phyloP scores from a whole-genome alignment of 148 eudicot species.

The Cornus kousa region DNA sequence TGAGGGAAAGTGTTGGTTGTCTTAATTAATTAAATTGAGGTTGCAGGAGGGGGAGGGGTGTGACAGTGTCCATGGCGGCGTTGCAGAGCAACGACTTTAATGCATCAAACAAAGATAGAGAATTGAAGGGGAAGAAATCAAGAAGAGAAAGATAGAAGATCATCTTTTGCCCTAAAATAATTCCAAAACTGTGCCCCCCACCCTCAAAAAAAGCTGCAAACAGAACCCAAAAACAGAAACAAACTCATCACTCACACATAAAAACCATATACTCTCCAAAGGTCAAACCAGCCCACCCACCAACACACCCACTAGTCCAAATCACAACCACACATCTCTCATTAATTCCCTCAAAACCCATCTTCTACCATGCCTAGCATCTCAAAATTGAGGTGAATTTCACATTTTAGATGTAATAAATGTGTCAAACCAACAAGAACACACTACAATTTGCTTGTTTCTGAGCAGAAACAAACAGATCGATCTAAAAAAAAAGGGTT shows the following conservation, averaged over 20 bases:
- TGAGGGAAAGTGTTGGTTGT: constrained; percentile 15
- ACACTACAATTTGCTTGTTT: background rate
- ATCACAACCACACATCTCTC: constrained; percentile 1
- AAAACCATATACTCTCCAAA: background rate
- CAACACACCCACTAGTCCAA: constrained; percentile 3
- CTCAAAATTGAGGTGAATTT: constrained; percentile 41
- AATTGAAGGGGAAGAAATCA: background rate
- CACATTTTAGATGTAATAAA: too few relatives aligned
- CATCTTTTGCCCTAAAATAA: constrained; percentile 17
- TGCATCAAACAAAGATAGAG: constrained; percentile 32
- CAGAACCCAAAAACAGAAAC: background rate
- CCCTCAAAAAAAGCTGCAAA: background rate
- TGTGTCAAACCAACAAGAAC: constrained; percentile 34
- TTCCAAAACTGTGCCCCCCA: constrained; percentile 1
- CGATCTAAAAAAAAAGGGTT: too few relatives aligned
- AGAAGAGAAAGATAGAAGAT: background rate
- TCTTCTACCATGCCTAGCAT: constrained; percentile 23
- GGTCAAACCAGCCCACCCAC: background rate
- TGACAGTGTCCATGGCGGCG: constrained; percentile 73
- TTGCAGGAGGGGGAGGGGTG: constrained; percentile 24
- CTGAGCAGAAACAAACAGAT: too few relatives aligned
- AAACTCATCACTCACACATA: background rate
- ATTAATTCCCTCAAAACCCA: background rate
- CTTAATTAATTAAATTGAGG: constrained; percentile 33
- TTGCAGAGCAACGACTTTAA: constrained; percentile 73